These are phyloP conservation scores for Stachybotrys echinatus DNA, from an alignment of 2,329 filamentous ascomycete genomes.

Conservation along the genomic window DNA sequence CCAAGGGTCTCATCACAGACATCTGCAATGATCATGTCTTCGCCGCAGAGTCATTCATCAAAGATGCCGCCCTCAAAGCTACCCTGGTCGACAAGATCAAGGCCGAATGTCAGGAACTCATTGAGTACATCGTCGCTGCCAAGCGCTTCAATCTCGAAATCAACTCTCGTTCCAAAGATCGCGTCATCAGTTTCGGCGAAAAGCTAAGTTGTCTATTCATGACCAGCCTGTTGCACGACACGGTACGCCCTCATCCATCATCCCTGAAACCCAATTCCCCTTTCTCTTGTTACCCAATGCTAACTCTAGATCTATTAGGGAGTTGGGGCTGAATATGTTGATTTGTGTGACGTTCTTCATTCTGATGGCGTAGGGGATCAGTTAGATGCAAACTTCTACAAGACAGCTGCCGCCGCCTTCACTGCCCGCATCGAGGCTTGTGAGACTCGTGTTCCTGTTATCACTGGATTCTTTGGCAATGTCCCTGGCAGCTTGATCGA, in stretches of 20 bases:
- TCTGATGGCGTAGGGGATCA: constrained; percentile 50
- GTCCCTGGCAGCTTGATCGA: constrained; percentile 88
- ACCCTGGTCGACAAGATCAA: constrained; percentile 63
- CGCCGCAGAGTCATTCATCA: constrained; percentile 61
- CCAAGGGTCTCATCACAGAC: constrained; percentile 69
- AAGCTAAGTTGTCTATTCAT: constrained; percentile 93
- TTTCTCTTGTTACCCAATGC: constrained; percentile 5
- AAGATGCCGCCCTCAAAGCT: constrained; percentile 49
- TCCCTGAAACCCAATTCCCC: not conserved
- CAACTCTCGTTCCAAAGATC: constrained; percentile 73
- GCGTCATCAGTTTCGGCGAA: constrained; percentile 91
- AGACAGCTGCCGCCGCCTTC: constrained; percentile 55
- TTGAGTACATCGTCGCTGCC: constrained; percentile 64
- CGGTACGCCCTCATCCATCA: constrained; percentile 32
- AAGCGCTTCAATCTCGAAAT: constrained; percentile 68
- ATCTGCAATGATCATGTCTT: constrained; percentile 78
- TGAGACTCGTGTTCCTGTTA: constrained; percentile 64
- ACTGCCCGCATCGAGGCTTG: constrained; percentile 61
- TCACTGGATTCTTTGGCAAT: constrained; percentile 92
- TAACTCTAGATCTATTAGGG: constrained; percentile 44
- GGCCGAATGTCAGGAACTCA: constrained; percentile 72
- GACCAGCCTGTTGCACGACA: constrained; percentile 75
- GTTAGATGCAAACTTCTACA: constrained; percentile 66
- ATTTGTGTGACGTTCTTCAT: constrained; percentile 77
- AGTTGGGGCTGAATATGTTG: constrained; percentile 83